These are phyloP conservation scores for Dothistroma septosporum DNA, from an alignment of 2,329 filamentous ascomycete species.

Conservation along the genomic window DNA sequence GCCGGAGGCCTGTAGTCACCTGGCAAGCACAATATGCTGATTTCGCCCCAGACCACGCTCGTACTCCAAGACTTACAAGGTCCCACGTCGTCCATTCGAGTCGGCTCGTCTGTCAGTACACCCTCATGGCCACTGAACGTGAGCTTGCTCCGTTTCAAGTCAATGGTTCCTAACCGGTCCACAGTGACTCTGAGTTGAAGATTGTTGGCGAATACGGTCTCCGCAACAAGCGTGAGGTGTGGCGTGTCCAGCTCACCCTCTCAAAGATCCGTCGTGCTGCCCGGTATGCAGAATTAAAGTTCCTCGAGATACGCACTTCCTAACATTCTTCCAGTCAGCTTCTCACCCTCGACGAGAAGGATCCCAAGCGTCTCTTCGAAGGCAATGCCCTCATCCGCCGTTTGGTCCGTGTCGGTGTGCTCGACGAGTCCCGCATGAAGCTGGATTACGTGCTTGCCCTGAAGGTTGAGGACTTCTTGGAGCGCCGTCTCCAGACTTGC, in stretches of 20 bases:
- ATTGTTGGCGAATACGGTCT: slow-evolving; percentile 99
- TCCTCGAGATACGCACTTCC: slow-evolving; percentile 15
- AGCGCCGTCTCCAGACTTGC: slow-evolving; percentile 98
- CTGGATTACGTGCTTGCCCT: slow-evolving; percentile 99
- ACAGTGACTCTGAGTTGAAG: slow-evolving; percentile 98
- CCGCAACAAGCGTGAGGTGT: slow-evolving; percentile 99
- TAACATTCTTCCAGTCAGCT: slow-evolving; percentile 69
- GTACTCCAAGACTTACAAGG: slow-evolving; percentile 99
- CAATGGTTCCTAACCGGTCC: slow-evolving; percentile 68
- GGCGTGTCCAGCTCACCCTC: slow-evolving; percentile 98
- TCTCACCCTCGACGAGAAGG: slow-evolving; percentile 99
- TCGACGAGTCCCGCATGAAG: slow-evolving; percentile 99
- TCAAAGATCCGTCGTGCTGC: slow-evolving; percentile 99
- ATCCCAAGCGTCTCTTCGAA: slow-evolving; percentile 99
- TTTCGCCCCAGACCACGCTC: slow-evolving; percentile 47
- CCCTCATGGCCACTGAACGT: slow-evolving; percentile 84
- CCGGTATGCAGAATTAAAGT: slow-evolving; percentile 63
- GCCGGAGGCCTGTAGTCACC: neutral
- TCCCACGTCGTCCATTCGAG: slow-evolving; percentile 97
- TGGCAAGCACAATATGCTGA: slow-evolving; percentile 18
- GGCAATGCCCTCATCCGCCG: slow-evolving; percentile 99
- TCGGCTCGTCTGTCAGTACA: slow-evolving; percentile 98
- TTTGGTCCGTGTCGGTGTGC: slow-evolving; percentile 98
- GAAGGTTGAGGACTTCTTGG: slow-evolving; percentile 99
- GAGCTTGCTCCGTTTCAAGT: slow-evolving; percentile 98